Evolutionary conservation across 495 filamentous ascomycete species (phyloP).

Genomic region (Podospora australis): DNA sequence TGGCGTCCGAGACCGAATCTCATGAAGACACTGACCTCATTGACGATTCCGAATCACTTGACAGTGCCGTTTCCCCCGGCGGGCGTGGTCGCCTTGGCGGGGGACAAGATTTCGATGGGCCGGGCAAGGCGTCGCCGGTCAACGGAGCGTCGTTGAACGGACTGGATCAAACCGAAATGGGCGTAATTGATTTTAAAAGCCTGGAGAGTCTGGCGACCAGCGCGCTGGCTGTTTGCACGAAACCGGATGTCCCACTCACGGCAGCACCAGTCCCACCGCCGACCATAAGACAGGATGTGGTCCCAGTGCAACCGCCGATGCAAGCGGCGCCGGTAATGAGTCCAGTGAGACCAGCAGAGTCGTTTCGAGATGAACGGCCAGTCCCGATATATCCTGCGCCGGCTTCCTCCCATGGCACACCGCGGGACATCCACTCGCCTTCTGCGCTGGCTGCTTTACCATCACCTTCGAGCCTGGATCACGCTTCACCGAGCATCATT

Average conservation of each 20-base stretch:
- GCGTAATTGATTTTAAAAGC: constrained; percentile 34
- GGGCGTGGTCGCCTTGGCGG: neutral
- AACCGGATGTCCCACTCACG: constrained; percentile 18
- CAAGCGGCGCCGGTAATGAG: constrained; percentile 18
- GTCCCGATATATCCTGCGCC: neutral
- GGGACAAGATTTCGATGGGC: constrained; percentile 9
- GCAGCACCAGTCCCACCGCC: constrained; percentile 12
- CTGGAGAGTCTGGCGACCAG: constrained; percentile 37
- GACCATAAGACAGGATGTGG: too few relatives aligned
- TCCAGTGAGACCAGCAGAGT: constrained; percentile 12
- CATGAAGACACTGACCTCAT: constrained; percentile 17
- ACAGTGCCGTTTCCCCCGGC: constrained; percentile 6
- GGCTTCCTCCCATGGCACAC: constrained; percentile 6
- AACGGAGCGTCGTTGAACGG: constrained; percentile 9
- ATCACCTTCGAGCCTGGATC: constrained; percentile 15
- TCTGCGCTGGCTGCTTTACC: constrained; percentile 22
- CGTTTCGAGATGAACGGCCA: constrained; percentile 15
- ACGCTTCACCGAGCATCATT: constrained; percentile 25
- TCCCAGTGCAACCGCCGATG: constrained; percentile 12
- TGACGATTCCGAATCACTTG: constrained; percentile 1
- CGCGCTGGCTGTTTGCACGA: constrained; percentile 27
- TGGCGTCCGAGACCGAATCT: constrained; percentile 25
- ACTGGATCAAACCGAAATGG: constrained; percentile 23
- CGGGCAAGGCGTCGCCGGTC: constrained; percentile 10
- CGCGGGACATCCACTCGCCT: constrained; percentile 22